These are phyloP conservation scores for Lineolata rhizophorae DNA, from an alignment of 495 filamentous ascomycete species.

Conservation along the genomic window DNA sequence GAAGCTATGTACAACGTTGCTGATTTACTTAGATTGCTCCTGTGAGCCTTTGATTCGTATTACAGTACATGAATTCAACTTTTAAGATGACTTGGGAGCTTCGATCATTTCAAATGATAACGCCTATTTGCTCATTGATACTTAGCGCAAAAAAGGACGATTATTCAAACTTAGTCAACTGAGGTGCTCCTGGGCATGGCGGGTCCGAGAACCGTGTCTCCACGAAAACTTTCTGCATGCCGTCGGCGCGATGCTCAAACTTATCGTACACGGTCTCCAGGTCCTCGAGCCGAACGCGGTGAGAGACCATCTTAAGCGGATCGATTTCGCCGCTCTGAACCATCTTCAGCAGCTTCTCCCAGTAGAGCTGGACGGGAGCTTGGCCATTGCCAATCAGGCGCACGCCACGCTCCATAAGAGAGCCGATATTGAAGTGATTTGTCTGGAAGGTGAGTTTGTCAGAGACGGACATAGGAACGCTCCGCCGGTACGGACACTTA, in stretches of 20 bases:
- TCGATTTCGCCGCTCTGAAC: constrained; percentile 52
- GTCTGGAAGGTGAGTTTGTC: no score
- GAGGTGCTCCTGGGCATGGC: constrained; percentile 13
- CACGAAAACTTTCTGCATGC: constrained; percentile 24
- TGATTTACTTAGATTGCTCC: no score
- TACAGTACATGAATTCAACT: no score
- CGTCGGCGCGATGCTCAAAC: constrained; percentile 20
- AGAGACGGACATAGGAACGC: no score
- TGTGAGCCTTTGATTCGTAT: no score
- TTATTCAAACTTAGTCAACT: no score
- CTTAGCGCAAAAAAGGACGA: no score
- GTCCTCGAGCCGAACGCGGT: constrained; percentile 56
- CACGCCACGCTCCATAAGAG: constrained; percentile 73
- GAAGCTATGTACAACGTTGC: no score
- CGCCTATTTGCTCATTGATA: no score
- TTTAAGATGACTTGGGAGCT: no score
- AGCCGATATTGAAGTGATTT: constrained; percentile 66
- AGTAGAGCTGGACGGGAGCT: constrained; percentile 67
- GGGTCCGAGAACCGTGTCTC: constrained; percentile 19
- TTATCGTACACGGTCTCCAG: constrained; percentile 29
- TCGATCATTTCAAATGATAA: no score
- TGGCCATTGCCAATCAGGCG: constrained; percentile 68
- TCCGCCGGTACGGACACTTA: no score
- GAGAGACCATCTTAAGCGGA: constrained; percentile 57
- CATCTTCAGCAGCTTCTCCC: constrained; percentile 48